Base-by-base conservation (phyloP, 2,329 filamentous ascomycete species). In the Aspergillus jensenii region DNA sequence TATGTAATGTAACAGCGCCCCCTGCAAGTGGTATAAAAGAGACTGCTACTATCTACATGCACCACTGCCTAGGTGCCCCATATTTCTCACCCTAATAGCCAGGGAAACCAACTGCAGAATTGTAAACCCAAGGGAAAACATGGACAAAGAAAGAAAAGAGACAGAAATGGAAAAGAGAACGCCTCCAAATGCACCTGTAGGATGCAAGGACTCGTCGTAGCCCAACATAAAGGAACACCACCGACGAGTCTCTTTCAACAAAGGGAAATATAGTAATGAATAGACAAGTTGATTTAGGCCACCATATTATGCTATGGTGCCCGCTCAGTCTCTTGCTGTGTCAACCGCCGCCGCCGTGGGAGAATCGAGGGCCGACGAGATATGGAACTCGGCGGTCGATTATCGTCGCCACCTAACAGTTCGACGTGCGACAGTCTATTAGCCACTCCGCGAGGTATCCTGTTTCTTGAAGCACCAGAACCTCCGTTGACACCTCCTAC, bases 241-340 rank as follows among this genome's bases (percentile, higher is more conserved):
- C 35, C 39, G 19, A 40, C 37, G 40, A 54, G 52, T 25, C 17
- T 49, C 19, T 33, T 41, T 17, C 17, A 45, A 48, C 53, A 41
- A 49, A 59, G 54, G 43, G 44, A 55, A 41, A 19, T 15, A 25
- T 43, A 44, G n/a, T 31, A 21, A 55, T 44, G 15, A 27, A 25
- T 49, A 35, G 39, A 43, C 12, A 27, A 50, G 25, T 17, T 14
- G 17, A 37, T 25, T 21, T 35, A 37, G 44, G 40, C 17, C 43
- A 4, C 12, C 31, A 17, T 39, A 33, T 57, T 60, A 60, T 39
- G 27, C 55, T 60, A 60, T 63, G 61, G 71, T 37, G 67, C 62
- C 71, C 74, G 76, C 44, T 76, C 74, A n/a, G 71, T 60, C 40
- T 75, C 74, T n/a, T 65, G 63, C 56, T 68, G 70, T 21, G 73